phyloP scores from a whole-genome alignment of 2,329 filamentous ascomycete genomes.

The Hymenoscyphus repandus region DNA sequence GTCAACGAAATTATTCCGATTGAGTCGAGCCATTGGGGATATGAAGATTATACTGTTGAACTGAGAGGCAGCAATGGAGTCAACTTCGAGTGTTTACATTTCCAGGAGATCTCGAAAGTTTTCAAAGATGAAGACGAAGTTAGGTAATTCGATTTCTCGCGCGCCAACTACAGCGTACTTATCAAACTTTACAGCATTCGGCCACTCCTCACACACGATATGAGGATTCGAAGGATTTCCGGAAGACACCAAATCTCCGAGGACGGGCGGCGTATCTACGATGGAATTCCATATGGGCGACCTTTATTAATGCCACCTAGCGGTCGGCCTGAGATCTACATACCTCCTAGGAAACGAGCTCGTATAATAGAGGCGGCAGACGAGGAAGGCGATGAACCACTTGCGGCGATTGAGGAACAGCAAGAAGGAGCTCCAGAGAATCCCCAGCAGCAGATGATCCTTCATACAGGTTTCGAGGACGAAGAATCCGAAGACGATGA shows the following conservation, averaged over 20 bases:
- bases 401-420: conserved; percentile 13
- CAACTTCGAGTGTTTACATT: conserved; percentile 84
- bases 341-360: conserved; percentile 68
- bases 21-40: conserved; percentile 69
- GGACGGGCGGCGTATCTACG: conserved; percentile 75
- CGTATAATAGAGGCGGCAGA: conserved; percentile 41
- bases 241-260: conserved; percentile 76
- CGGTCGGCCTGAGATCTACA: conserved; percentile 60
- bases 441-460: conserved; percentile 20
- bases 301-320: conserved; percentile 56
- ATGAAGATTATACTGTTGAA: conserved; percentile 87
- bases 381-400: conserved; percentile 34
- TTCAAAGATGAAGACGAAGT: conserved; percentile 82
- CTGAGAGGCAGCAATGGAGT: conserved; percentile 49
- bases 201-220: conserved; percentile 68
- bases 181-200: conserved; percentile 56
- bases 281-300: conserved; percentile 79
- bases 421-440: conserved; percentile 31
- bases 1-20: conserved; percentile 78
- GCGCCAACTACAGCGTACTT: not conserved
- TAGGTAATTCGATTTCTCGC: conserved; percentile 44
- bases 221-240: conserved; percentile 65
- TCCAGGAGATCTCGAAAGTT: conserved; percentile 62
- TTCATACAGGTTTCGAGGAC: conserved; percentile 34
- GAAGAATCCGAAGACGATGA: conserved; percentile 28